Evolutionary conservation across 2,329 filamentous ascomycete genomes (phyloP).

Genomic region (Trichothecium roseum): DNA sequence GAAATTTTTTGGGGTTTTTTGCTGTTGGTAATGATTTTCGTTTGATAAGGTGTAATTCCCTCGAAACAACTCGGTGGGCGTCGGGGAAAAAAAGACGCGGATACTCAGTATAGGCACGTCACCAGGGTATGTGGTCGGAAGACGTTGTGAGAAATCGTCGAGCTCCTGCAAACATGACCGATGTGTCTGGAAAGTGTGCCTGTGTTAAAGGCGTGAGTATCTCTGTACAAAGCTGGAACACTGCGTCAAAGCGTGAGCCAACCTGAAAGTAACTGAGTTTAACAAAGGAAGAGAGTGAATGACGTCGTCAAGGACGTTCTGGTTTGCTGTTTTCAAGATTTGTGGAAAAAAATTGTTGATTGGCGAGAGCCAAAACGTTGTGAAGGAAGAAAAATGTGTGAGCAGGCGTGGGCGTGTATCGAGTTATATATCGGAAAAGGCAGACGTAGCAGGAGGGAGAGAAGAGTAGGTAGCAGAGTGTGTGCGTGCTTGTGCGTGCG

Average conservation of each 20-base stretch:
- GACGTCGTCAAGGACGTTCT: conserved; percentile 17
- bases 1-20: conserved; percentile 8
- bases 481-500: too few species aligned
- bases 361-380: conserved; percentile 28
- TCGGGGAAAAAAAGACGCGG: conserved; percentile 25
- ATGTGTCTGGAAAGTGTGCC: conserved; percentile 20
- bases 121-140: conserved; percentile 53
- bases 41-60: too few species aligned
- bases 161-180: conserved; percentile 46
- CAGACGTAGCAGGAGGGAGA: conserved; percentile 1
- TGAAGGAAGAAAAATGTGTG: conserved; percentile 15
- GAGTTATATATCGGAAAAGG: conserved; percentile 20
- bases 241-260: conserved; percentile 17
- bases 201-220: too few species aligned
- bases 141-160: conserved; percentile 43
- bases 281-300: conserved; percentile 8
- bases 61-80: neutral
- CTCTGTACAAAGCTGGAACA: conserved; percentile 20
- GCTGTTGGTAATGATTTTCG: conserved; percentile 24
- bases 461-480: neutral
- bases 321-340: conserved; percentile 7
- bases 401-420: conserved; percentile 16
- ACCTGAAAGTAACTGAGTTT: conserved; percentile 14
- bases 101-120: conserved; percentile 39
- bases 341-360: conserved; percentile 14